Conservation (phyloP, 495 filamentous ascomycete genomes). For the Neurospora sp. region DNA sequence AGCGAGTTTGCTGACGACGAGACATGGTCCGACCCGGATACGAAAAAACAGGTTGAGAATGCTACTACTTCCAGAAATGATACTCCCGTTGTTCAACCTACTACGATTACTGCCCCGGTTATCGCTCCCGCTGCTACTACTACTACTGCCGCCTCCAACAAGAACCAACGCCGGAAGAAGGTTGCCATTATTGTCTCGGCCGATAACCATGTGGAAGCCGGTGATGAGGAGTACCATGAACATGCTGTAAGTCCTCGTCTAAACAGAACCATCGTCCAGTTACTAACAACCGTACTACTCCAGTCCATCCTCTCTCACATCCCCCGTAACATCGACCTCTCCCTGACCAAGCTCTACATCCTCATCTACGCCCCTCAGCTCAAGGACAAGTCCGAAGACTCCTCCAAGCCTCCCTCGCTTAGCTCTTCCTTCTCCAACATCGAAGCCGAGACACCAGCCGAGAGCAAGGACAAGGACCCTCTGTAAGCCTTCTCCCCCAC, state of each 20-base stretch:
- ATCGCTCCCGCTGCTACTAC: neutral
- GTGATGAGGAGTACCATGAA: slow-evolving; percentile 53
- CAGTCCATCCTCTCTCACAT: slow-evolving; percentile 88
- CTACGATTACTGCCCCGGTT: neutral
- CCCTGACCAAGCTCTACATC: slow-evolving; percentile 64
- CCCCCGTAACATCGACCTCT: slow-evolving; percentile 58
- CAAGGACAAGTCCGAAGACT: slow-evolving; percentile 47
- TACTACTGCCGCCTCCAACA: neutral
- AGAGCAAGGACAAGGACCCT: slow-evolving; percentile 44
- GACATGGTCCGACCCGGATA: slow-evolving; percentile 69
- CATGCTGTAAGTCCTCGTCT: slow-evolving; percentile 52
- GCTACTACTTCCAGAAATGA: neutral
- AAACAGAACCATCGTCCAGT: too few relatives aligned
- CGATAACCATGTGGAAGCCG: slow-evolving; percentile 48
- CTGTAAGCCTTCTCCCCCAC: slow-evolving; percentile 32
- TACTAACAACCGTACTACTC: too few relatives aligned
- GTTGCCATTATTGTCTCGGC: slow-evolving; percentile 81
- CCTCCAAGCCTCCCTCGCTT: slow-evolving; percentile 48
- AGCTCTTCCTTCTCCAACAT: slow-evolving; percentile 86
- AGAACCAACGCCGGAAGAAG: slow-evolving; percentile 51
- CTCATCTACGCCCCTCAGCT: slow-evolving; percentile 79
- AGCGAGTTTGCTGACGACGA: slow-evolving; percentile 72
- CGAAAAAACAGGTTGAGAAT: slow-evolving; percentile 17
- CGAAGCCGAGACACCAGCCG: slow-evolving; percentile 56
- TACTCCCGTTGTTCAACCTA: neutral